Evolutionary conservation across 805 yeast genomes (phyloP).

Genomic region (Wickerhamomyces hampshirensis): DNA sequence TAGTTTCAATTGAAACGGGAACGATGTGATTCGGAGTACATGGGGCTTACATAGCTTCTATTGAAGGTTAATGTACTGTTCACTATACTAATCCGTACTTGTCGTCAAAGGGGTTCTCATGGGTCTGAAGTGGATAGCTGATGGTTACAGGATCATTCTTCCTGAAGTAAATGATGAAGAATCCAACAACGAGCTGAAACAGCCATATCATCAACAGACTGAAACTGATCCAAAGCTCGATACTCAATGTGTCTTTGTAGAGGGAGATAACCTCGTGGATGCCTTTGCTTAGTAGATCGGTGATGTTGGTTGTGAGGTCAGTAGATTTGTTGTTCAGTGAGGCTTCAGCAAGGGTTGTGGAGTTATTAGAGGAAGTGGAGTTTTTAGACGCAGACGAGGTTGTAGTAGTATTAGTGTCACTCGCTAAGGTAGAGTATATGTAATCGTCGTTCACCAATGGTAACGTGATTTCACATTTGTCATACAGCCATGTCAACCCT

Average conservation of each 20-base stretch:
- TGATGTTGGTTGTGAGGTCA: not conserved
- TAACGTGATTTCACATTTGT: slow-evolving; percentile 51
- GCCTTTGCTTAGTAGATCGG: not conserved
- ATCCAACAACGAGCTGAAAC: not conserved
- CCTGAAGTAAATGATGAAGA: not conserved
- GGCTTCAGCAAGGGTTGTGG: too few species aligned
- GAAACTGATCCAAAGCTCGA: not conserved
- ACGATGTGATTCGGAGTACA: too few species aligned
- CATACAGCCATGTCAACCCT: slow-evolving; percentile 76
- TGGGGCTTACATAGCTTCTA: too few species aligned
- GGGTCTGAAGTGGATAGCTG: not conserved
- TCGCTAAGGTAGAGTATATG: not conserved
- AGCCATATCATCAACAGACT: not conserved
- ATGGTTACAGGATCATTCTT: not conserved
- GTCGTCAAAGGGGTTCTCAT: not conserved
- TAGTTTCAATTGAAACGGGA: too few species aligned
- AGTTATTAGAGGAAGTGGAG: not conserved
- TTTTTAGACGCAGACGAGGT: not conserved
- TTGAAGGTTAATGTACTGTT: too few species aligned
- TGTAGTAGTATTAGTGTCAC: not conserved
- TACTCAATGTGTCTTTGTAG: not conserved
- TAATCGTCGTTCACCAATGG: slow-evolving; percentile 32
- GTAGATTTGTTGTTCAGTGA: too few species aligned
- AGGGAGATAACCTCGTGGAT: not conserved
- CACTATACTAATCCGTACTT: too few species aligned